Conservation (phyloP, 352 stramenopile genomes). For the Pythium folliculosum region DNA sequence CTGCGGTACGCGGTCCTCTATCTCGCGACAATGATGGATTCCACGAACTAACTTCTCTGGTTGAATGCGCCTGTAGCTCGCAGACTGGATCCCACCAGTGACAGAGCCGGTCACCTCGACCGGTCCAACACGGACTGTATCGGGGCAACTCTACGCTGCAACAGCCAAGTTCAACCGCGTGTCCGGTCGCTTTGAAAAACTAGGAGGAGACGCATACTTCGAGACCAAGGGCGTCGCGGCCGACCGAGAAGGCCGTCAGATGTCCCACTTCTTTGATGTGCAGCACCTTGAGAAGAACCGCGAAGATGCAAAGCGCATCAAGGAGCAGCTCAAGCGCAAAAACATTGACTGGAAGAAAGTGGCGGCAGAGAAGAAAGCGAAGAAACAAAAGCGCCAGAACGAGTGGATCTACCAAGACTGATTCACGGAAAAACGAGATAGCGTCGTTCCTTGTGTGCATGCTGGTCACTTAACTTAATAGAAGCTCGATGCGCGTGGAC, state of each 20-base stretch:
- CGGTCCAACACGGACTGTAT: slow-evolving; percentile 41
- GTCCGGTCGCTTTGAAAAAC: slow-evolving; percentile 72
- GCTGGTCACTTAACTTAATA: slow-evolving; percentile 29
- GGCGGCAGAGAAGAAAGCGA: slow-evolving; percentile 81
- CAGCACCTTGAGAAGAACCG: slow-evolving; percentile 79
- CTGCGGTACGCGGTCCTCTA: slow-evolving; percentile 49
- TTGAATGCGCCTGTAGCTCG: slow-evolving; percentile 40
- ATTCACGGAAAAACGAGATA: neutral
- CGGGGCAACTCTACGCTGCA: slow-evolving; percentile 64
- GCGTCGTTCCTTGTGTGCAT: neutral
- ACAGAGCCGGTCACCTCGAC: slow-evolving; percentile 27
- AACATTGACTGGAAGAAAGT: slow-evolving; percentile 90
- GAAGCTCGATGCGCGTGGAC: neutral
- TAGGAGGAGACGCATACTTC: slow-evolving; percentile 70
- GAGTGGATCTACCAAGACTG: slow-evolving; percentile 86
- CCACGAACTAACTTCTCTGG: neutral
- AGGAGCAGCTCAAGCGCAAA: slow-evolving; percentile 83
- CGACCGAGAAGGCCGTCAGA: slow-evolving; percentile 78
- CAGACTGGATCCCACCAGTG: slow-evolving; percentile 77
- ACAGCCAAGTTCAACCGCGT: slow-evolving; percentile 81
- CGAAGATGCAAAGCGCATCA: slow-evolving; percentile 68
- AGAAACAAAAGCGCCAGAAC: slow-evolving; percentile 84
- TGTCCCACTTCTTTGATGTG: slow-evolving; percentile 89
- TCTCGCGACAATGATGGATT: neutral
- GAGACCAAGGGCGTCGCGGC: slow-evolving; percentile 50